Base-by-base conservation (phyloP, 495 filamentous ascomycete species). In the Penicillium cinerascens region DNA sequence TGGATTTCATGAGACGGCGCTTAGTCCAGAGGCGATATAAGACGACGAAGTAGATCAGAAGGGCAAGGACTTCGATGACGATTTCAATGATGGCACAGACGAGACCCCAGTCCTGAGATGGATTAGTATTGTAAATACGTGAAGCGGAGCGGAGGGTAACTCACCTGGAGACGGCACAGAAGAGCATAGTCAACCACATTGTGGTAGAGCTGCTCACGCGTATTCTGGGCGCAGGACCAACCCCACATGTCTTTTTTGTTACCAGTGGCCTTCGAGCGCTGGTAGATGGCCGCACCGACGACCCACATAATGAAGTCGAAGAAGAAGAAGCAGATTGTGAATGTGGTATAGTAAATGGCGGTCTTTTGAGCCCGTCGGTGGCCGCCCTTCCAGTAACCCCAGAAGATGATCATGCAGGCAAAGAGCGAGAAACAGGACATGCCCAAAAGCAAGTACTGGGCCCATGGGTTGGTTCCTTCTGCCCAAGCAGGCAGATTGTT, bases 21-120 rank as follows among this genome's bases (percentile, higher is more conserved):
- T 99, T 99, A 51, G 88, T 88, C 81, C 89, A 93, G 78, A 95
- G 88, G 58, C 93, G 88, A 79, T 93, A 97, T 76, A 96, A 96
- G 67, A 95, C 84, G 65, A 97, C 80, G 67, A 78, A 89, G 77
- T 99, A 99, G 64, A 99, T 87, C 33, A 82, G 72, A 67, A 99
- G 95, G 58, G 88, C 88, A 69, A 99, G 82, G 59, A 87, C 78
- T 68, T 99, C 93, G 56, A 99, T 80, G 48, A 95, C 87, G 56
- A 99, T 81, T 75, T 99, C 93, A 72, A 99, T 97, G 64, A 99
- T 87, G 65, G 88, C 88, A 78, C 93, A 99, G 60, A 99, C 86
- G 43, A 99, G 82, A 17, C 87, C 82, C 93, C 93, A 99, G 72
- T 96, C 89, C 87, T 96, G 42, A 15, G 15, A 18, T 33, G 20